A percentile compares a stretch with the other conserved stretches of the same genome.
phyloP scores from a whole-genome alignment of 345 rosid genomes.

The Melastoma malabathricum region DNA sequence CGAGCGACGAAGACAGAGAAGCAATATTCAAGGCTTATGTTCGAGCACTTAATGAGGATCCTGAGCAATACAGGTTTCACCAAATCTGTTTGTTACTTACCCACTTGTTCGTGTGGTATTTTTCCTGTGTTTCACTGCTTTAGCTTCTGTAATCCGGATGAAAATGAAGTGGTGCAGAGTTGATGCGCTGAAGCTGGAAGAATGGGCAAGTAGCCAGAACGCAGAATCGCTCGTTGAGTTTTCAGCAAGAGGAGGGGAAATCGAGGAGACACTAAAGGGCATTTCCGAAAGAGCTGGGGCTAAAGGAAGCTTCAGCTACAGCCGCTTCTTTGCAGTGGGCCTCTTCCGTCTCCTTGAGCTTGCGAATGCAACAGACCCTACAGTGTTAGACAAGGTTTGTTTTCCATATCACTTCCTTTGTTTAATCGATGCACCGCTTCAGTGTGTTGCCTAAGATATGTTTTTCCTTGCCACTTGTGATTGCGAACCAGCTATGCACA shows the following conservation, averaged over 20 bases:
- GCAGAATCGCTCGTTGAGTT: slow-evolving; percentile 61
- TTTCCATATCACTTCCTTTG: slow-evolving; percentile 1
- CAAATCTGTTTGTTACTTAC: neutral
- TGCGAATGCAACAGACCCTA: slow-evolving; percentile 76
- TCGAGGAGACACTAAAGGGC: slow-evolving; percentile 62
- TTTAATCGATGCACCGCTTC: too few species aligned
- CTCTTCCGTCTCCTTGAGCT: slow-evolving; percentile 94
- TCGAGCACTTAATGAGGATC: slow-evolving; percentile 73
- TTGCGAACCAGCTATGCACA: slow-evolving; percentile 56
- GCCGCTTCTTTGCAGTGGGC: slow-evolving; percentile 96
- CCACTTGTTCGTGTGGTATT: neutral
- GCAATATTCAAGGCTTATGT: slow-evolving; percentile 77
- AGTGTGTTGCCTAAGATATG: neutral
- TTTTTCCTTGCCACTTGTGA: neutral
- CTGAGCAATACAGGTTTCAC: slow-evolving; percentile 68
- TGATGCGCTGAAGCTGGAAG: slow-evolving; percentile 88
- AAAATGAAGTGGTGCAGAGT: slow-evolving; percentile 19
- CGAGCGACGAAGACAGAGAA: slow-evolving; percentile 81
- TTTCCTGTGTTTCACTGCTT: neutral
- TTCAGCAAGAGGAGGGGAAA: slow-evolving; percentile 66
- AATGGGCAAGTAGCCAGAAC: slow-evolving; percentile 72
- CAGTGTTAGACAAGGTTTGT: slow-evolving; percentile 67
- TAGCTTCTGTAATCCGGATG: neutral
- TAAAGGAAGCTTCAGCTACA: slow-evolving; percentile 77
- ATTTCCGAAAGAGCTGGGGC: slow-evolving; percentile 66